Base-by-base conservation (phyloP, 495 filamentous ascomycete species). In the Xylaria grammica region DNA sequence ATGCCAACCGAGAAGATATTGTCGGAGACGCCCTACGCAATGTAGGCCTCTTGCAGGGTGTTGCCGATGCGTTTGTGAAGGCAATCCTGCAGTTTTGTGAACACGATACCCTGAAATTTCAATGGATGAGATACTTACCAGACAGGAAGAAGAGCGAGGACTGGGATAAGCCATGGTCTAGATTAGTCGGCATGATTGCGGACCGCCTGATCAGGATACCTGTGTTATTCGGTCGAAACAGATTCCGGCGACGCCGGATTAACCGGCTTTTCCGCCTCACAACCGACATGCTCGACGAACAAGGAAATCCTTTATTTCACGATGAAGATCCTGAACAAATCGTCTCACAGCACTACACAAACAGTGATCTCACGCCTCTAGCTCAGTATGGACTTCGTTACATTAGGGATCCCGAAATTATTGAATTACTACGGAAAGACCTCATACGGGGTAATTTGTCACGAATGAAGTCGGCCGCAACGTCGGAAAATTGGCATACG, bases 1-100 rank as follows among this genome's bases (percentile, higher is more conserved):
- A 74, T 8, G 80, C 79, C 0, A 81, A 68, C 66, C 68, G 81
- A 13, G 67, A 83, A 54, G 78, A 79, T 65, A 73, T 83, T 26
- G 57, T 77, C 6, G 59, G 44, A 0, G 64, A 30, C 6, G 74
- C 74, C 0, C 32, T 30, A 0, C 65, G 74, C 13, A 78, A 78
- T 56, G 27, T 50, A 11, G 32, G 19, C 17, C 65, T 78, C 0
- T 15, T 71, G 1, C 57, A 69, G 34, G 60, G 53, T 5, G 60
- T 78, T 4, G 72, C 75, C 3, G 65, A 70, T 0, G 58, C 72
- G 5, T 78, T 78, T 24, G 29, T 76, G 19, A 54, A 54, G 45
- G 71, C 67, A 2, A 65, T 78, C 10, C 42, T 63, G 26, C 52
- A 73, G 51, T 61, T 78, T 32, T 75, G 68, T 55, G 52, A 70